Base-by-base conservation (phyloP, 2,329 filamentous ascomycete genomes). In the Pseudogymnoascus pannorum region DNA sequence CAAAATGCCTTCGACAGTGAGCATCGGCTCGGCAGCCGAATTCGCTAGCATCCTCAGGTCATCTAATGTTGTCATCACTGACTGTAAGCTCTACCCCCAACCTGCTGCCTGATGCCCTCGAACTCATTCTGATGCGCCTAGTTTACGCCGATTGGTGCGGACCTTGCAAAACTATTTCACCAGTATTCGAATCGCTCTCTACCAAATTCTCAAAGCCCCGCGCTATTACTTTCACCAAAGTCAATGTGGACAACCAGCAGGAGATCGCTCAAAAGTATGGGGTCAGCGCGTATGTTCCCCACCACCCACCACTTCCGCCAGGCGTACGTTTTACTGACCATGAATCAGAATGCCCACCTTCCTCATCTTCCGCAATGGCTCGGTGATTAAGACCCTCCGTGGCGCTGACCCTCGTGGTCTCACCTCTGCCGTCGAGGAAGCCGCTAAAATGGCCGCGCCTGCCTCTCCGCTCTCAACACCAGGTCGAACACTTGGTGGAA, bases 131-230 rank as follows among this genome's bases (percentile, higher is more conserved):
- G 66, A 63, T 59, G 40, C 11, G 38, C 68, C 58, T 69, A 95
- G 91, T 97, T 81, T 95, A 94, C 72, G 93, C 93, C 74, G 89
- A 95, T 77, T 96, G 91, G 90, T 97, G 92, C 75, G 89, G 88
- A 61, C 92, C 93, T 71, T 97, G 92, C 83, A 95, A 95, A 77
- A 84, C 88, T 72, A 95, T 97, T 67, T 90, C 90, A 58, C 93
- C 93, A 18, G 84, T 89, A 62, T 97, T 95, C 75, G 91, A 96
- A 72, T 85, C 87, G 69, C 86, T 97, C 62, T 85, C 92, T 57
- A 80, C 82, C 63, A 88, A 93, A 73, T 85, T 94, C 71, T 87
- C 91, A 57, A 87, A 91, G 66, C 87, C 91, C 14, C 87, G 88
- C 71, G 87, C 86, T 72, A 88, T 97, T 70, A 89, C 90, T 54